Evolutionary conservation across 495 filamentous ascomycete genomes (phyloP).

Genomic region (Penicillium longicatenatum): DNA sequence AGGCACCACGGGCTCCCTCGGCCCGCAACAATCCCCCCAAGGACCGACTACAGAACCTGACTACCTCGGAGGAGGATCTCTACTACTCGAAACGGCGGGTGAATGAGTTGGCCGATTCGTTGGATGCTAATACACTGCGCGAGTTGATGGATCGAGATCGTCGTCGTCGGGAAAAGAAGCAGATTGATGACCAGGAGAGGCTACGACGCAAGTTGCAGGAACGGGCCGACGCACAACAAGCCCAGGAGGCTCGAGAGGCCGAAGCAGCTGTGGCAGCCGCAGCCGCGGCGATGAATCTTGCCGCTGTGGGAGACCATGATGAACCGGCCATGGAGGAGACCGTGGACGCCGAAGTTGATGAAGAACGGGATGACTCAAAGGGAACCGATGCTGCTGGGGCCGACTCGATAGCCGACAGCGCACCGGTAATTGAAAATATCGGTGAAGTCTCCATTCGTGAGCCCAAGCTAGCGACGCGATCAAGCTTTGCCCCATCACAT

Average conservation of each 20-base stretch:
- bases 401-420: conserved; percentile 36
- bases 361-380: conserved; percentile 31
- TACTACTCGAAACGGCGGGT: conserved; percentile 68
- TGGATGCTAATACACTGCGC: conserved; percentile 76
- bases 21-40: conserved; percentile 40
- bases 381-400: conserved; percentile 20
- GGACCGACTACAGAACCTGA: conserved; percentile 43
- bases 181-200: conserved; percentile 68
- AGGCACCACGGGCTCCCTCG: conserved; percentile 54
- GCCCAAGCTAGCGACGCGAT: conserved; percentile 30
- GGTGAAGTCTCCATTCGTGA: conserved; percentile 44
- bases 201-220: conserved; percentile 68
- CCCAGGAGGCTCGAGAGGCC: conserved; percentile 25
- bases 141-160: conserved; percentile 85
- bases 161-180: conserved; percentile 73
- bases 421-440: conserved; percentile 37
- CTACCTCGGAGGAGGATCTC: conserved; percentile 62
- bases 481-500: conserved; percentile 44
- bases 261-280: conserved; percentile 1
- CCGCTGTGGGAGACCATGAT: not conserved
- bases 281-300: not conserved
- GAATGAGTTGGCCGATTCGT: conserved; percentile 76
- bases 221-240: conserved; percentile 66
- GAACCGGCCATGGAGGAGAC: conserved; percentile 11
- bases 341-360: conserved; percentile 9